Evolutionary conservation across 768 basidiomycete species (phyloP), one percentile per base, ranked within the genome.

Genomic region (Asterophora parasitica): DNA sequence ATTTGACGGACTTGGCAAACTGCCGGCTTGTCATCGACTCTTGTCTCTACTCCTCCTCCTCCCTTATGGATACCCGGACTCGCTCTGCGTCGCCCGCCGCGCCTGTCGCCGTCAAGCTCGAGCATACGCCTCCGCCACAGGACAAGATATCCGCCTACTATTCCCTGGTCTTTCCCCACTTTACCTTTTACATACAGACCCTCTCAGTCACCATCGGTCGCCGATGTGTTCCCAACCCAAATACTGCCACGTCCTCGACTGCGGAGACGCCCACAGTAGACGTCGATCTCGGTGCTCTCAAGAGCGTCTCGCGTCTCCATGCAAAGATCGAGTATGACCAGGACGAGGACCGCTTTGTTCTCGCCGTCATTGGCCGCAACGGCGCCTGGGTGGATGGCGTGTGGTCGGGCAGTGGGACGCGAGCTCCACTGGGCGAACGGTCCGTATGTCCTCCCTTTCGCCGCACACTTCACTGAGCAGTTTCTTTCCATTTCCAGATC

Each of bases 351-450:
- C 82, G 86, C 44, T 96, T 94, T 63, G 83, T 90, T 12, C 78
- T 99, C 30, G 82, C 83, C 50, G 94, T 99, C 31, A 77, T 91
- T 31, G 96, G 96, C n/a, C 76, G 96, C 49, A 98, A 99, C 59
- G 96, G 96, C 10, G 93, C 93, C 13, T 97, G 94, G 88, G 92
- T 99, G 4, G 93, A 98, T 55, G 94, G 93, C 26, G 82, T 89
- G n/a, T 99, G 94, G 89, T 84, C 83, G 41, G 88, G 86, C 9
- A 85, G 88, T 54, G 92, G 94, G 12, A 85, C 87, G 51, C 81
- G 83, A 51, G 87, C 92, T n/a, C 79, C 88, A 26, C 71, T 99
- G 16, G 75, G 84, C 31, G 90, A 92, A 64, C 78, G 90, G 95
- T 92, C 49, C 42, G 61, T 58, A 43, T 12, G 28, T 7, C 5